Evolutionary conservation across 306 rosid genomes (phyloP).

Genomic region (Corylus heterophylla): DNA sequence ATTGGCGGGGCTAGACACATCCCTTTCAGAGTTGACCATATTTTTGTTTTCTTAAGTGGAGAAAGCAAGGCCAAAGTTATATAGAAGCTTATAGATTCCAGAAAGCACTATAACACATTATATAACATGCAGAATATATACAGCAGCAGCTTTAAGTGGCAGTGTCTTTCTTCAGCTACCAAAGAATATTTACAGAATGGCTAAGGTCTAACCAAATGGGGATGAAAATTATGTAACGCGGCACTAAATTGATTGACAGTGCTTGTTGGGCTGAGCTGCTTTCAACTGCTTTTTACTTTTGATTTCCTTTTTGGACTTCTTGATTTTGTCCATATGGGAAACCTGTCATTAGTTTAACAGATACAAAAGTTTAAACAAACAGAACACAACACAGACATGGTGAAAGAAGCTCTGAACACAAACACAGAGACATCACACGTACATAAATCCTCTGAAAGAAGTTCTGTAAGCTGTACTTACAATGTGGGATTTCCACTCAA

Average conservation of each 20-base stretch:
- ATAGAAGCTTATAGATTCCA: neutral
- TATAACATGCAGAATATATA: neutral
- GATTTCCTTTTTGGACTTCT: slow-evolving; percentile 43
- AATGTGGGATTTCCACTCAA: slow-evolving; percentile 78
- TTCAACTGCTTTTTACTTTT: slow-evolving; percentile 21
- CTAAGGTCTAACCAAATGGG: slow-evolving; percentile 2
- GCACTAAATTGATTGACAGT: slow-evolving; percentile 5
- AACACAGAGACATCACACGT: neutral
- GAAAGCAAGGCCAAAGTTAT: neutral
- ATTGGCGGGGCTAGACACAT: neutral
- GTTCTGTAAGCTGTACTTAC: slow-evolving; percentile 45
- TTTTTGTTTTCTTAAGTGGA: neutral
- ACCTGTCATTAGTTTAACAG: slow-evolving; percentile 43
- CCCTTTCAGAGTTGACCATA: neutral
- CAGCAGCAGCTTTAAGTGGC: neutral
- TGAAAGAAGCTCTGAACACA: neutral
- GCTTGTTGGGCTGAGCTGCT: slow-evolving; percentile 27
- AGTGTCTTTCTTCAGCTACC: neutral
- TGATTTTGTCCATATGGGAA: slow-evolving; percentile 49
- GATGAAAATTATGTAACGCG: neutral
- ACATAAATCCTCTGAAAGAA: neutral
- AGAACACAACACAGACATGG: neutral
- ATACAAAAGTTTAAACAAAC: slow-evolving; percentile 7
- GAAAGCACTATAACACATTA: neutral
- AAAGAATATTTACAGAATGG: slow-evolving; percentile 24